Evolutionary conservation across 805 yeast species (phyloP).

Genomic region (Candida michaelii): DNA sequence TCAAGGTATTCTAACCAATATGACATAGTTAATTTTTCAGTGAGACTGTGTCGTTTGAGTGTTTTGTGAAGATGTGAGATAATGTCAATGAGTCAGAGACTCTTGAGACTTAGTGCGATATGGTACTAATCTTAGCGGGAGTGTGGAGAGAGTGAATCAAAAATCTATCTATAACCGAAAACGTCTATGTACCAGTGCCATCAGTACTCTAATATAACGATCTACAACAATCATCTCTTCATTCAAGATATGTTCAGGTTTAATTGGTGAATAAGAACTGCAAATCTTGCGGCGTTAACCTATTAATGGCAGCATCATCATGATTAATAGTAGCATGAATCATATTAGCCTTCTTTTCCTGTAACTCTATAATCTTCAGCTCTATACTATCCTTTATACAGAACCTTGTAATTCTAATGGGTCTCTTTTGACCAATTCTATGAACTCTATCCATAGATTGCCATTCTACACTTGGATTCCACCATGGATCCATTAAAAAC

Average conservation of each 20-base stretch:
- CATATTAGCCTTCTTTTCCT: conserved; percentile 98
- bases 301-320: conserved; percentile 86
- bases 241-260: no score
- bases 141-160: no score
- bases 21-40: neutral
- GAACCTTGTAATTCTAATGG: conserved; percentile 87
- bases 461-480: conserved; percentile 99
- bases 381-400: conserved; percentile 97
- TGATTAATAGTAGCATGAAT: conserved; percentile 93
- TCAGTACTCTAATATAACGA: no score
- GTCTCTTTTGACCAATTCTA: conserved; percentile 93
- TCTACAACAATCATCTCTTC: no score
- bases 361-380: conserved; percentile 90
- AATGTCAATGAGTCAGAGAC: conserved; percentile 8
- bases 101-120: no score
- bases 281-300: conserved; percentile 89
- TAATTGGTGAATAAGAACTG: conserved; percentile 90
- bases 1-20: conserved; percentile 67
- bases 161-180: no score
- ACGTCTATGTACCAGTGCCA: neutral
- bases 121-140: no score
- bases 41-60: neutral
- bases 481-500: conserved; percentile 96
- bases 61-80: neutral
- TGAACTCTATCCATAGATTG: conserved; percentile 98